These are phyloP conservation scores for Erysimum cheiranthoides DNA, from an alignment of 345 rosid species.

Conservation along the genomic window DNA sequence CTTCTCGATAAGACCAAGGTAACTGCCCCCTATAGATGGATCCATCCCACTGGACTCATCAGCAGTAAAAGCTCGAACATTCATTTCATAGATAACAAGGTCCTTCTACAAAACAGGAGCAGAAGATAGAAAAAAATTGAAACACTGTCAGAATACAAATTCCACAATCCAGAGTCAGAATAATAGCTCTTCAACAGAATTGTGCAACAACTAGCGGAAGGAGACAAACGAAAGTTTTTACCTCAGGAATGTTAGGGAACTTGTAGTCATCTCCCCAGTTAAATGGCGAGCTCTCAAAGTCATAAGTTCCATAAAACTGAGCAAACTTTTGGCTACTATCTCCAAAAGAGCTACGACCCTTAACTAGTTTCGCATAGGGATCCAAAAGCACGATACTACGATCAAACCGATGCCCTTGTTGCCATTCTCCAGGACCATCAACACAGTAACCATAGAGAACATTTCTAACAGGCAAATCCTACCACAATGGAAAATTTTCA, in stretches of 20 bases:
- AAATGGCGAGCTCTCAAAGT: conserved; percentile 78
- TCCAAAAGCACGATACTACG: conserved; percentile 65
- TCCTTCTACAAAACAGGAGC: conserved; percentile 67
- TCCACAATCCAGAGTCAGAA: background rate
- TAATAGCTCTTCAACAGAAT: conserved; percentile 21
- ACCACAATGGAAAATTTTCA: conserved; percentile 18
- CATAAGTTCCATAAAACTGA: conserved; percentile 80
- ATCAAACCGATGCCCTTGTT: conserved; percentile 88
- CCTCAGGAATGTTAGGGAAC: conserved; percentile 85
- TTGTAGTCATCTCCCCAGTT: conserved; percentile 82
- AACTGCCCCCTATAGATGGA: conserved; percentile 70
- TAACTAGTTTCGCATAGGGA: conserved; percentile 90
- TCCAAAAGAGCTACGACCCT: conserved; percentile 80
- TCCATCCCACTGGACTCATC: conserved; percentile 86
- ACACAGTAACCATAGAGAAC: conserved; percentile 87
- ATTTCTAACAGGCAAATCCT: conserved; percentile 75
- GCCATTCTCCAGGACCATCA: conserved; percentile 85
- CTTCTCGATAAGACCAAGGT: conserved; percentile 87
- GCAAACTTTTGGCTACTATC: conserved; percentile 64
- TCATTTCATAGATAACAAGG: conserved; percentile 95
- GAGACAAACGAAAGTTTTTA: conserved; percentile 36
- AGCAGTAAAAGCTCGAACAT: conserved; percentile 92
- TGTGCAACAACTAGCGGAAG: conserved; percentile 10
- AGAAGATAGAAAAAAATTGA: background rate
- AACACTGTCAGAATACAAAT: background rate